Base-by-base conservation (phyloP, 2,329 filamentous ascomycete genomes). In the Paecilomyces niveus region DNA sequence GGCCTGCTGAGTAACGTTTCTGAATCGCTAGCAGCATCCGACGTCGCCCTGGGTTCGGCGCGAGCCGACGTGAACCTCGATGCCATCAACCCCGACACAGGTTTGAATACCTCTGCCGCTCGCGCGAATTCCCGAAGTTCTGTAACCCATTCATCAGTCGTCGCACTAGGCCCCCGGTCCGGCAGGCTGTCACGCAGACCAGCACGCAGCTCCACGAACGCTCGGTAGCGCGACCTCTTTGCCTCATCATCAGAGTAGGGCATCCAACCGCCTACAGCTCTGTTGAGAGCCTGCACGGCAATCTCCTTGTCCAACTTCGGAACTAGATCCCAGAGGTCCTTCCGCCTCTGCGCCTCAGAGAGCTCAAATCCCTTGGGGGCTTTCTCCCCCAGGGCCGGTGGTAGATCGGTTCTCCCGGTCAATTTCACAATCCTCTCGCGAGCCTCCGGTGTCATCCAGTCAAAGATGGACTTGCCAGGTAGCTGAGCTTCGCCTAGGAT, bases 381-480 rank as follows among this genome's bases (percentile, higher is more conserved):
- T 29, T 88, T 80, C 74, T 97, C 90, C 56, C 89, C 86, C 1
- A 87, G 78, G 0, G 88, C 94, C 7, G 85, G 84, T 0, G 94
- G 94, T 2, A 99, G 82, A 67, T 93, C 84, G 2, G 75, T 75
- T 58, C 86, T 91, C 1, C 92, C 92, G 2, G 90, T 91, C 0
- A 86, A 86, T 10, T 85, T 81, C 2, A 83, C 91, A 52, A 99
- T 82, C 26, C 87, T 85, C 55, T 93, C 88, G 61, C 94, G 86
- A 3, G 89, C 85, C 33, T 89, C 83, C 0, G 90, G 81, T 0
- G 89, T 89, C 63, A 99, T 82, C 73, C 89, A 99, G 74, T 97
- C 92, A 72, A 97, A 99, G 2, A 99, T 87, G 0, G 94, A 97
- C 76, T 97, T 97, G 0, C 91, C 90, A 0, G 92, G 92, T 0